Percentiles rank a stretch among this genome's conserved stretches.
Evolutionary conservation across 768 basidiomycete species (phyloP).

Genomic region (Pisolithus tinctorius): DNA sequence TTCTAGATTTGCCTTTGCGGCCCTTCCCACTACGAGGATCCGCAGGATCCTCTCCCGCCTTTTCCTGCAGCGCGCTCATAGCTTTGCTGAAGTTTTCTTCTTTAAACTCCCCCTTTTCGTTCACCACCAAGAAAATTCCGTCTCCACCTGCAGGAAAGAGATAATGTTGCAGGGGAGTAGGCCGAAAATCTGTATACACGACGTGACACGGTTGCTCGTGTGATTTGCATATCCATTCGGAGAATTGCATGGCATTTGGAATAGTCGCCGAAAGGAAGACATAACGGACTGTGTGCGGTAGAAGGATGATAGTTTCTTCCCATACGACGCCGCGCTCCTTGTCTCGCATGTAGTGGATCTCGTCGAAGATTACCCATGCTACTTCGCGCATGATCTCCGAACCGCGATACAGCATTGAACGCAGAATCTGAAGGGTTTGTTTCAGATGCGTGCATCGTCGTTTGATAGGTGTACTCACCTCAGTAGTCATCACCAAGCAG

Average conservation of each 20-base stretch:
- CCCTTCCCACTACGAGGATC: conserved; percentile 81
- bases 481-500: conserved; percentile 98
- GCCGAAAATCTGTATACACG: conserved; percentile 98
- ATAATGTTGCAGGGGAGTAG: conserved; percentile 96
- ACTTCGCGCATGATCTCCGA: conserved; percentile 99
- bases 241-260: conserved; percentile 99
- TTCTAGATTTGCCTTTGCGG: conserved; percentile 86
- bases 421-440: conserved; percentile 63
- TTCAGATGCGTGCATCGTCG: background rate
- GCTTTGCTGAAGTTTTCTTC: conserved; percentile 98
- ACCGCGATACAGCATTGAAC: conserved; percentile 97
- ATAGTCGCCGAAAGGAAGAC: conserved; percentile 99
- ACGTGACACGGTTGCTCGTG: conserved; percentile 99
- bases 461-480: conserved; percentile 42
- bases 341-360: conserved; percentile 99
- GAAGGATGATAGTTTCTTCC: conserved; percentile 97
- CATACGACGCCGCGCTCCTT: conserved; percentile 99
- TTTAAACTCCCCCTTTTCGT: conserved; percentile 94
- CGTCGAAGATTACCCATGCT: conserved; percentile 99
- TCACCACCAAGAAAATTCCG: conserved; percentile 97
- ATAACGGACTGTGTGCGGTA: conserved; percentile 93
- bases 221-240: conserved; percentile 96
- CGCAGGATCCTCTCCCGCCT: conserved; percentile 85
- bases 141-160: conserved; percentile 96
- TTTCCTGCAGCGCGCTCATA: conserved; percentile 88